Conservation (phyloP, 2,329 filamentous ascomycete genomes). For the Aspergillus fijiensis region DNA sequence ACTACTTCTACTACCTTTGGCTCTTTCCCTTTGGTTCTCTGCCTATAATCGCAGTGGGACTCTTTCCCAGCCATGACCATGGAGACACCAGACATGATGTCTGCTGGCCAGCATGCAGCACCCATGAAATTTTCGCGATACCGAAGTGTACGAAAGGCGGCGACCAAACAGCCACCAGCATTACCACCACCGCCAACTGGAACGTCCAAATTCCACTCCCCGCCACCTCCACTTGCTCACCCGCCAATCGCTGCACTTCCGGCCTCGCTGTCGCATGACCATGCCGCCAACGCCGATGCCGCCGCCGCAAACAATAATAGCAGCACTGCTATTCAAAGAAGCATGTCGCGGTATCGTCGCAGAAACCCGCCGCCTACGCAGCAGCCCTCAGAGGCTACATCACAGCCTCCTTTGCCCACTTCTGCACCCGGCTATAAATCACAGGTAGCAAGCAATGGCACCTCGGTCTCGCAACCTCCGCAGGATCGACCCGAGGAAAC, state of each 20-base stretch:
- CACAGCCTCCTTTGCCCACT: conserved; percentile 12
- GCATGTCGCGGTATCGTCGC: conserved; percentile 38
- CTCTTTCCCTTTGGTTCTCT: neutral
- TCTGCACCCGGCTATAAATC: conserved; percentile 10
- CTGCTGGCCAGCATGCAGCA: conserved; percentile 13
- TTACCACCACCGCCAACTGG: no score
- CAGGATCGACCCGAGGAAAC: conserved; percentile 1
- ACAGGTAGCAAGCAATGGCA: neutral
- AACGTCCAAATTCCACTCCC: conserved; percentile 5
- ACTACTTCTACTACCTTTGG: no score
- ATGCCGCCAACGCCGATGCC: neutral
- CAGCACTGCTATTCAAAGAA: conserved; percentile 25
- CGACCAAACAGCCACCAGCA: conserved; percentile 35
- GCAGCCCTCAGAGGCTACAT: conserved; percentile 11
- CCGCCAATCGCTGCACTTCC: conserved; percentile 16
- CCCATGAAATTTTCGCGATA: conserved; percentile 57
- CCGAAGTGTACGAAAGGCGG: conserved; percentile 54
- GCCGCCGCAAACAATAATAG: conserved; percentile 8
- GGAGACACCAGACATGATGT: conserved; percentile 20
- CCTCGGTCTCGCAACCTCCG: neutral
- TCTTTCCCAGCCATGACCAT: conserved; percentile 19
- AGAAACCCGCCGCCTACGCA: conserved; percentile 16
- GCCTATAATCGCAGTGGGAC: neutral
- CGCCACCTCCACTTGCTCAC: conserved; percentile 18
- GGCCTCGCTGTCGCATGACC: conserved; percentile 12